Percentiles rank a stretch among this genome's conserved stretches.
These are phyloP conservation scores for Jaltomata sinuosa DNA, from an alignment of 257 asterid genomes.

Conservation along the genomic window DNA sequence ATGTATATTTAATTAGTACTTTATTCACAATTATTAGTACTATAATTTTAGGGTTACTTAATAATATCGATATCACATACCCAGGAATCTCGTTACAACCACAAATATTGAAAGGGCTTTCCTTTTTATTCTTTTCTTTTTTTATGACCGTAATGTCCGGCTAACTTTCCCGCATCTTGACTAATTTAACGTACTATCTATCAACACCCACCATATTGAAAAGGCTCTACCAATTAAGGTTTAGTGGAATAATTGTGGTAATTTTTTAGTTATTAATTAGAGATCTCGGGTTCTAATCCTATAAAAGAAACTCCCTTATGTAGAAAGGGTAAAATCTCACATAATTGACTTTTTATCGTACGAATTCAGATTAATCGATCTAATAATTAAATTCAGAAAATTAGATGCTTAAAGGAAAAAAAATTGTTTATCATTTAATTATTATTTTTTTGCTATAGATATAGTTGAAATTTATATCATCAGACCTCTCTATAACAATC, in stretches of 20 bases:
- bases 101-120: neutral
- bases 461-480: neutral
- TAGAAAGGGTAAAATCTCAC: neutral
- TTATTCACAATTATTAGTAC: neutral
- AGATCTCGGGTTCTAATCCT: fast-evolving
- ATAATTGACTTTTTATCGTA: neutral
- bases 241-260: neutral
- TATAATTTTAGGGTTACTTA: neutral
- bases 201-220: no score
- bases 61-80: neutral
- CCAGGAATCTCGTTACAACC: neutral
- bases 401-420: no score
- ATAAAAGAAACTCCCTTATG: neutral
- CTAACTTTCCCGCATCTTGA: no score
- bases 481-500: neutral
- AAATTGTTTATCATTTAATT: no score
- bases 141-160: no score
- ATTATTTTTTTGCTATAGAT: no score
- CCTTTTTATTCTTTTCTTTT: no score
- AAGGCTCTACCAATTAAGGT: neutral
- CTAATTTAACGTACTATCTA: no score
- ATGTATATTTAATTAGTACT: neutral
- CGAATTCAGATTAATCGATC: neutral
- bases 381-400: neutral
- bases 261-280: neutral